Evolutionary conservation across 1,284 basidiomycete species (phyloP), one percentile per base, ranked within the genome.

Genomic region (Laetiporus sulphureus): DNA sequence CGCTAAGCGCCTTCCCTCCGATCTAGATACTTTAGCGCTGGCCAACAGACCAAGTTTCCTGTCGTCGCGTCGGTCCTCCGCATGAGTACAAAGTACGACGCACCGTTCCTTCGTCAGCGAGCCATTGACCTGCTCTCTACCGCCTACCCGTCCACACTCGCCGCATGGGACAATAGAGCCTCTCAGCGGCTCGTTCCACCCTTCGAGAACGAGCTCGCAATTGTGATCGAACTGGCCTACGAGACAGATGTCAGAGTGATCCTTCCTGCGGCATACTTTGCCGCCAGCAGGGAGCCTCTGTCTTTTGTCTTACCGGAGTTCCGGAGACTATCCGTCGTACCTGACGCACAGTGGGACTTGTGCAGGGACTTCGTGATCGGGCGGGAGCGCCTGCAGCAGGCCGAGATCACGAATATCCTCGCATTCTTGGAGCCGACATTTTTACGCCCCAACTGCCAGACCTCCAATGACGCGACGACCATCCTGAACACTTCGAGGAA

Each of bases 71-170:
- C 59, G 10, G 53, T 71, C 15, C 59, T 69, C 6, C 63, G 65
- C 3, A 55, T 71, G 38, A 59, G 57, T 38, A 59, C 63, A 20
- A 71, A 71, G 52, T 71, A 71, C 50, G 58, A 66, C 45, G 64
- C 67, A 4, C 49, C 49, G 29, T 60, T 57, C 31, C 63, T 71
- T 18, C 61, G 61, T 12, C 49, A 48, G 5, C 60, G 63, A 25
- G 66, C 67, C 3, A 54, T 69, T 25, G 45, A 49, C 7, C 61
- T 66, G 43, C 58, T 70, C 35, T 38, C 49, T 10, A 54, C 58
- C n/a, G 60, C 61, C 7, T 68, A 66, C 47, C 67, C 67, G 5
- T 56, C 52, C 8, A 55, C 64, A 12, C 57, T 65, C 20, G 33
- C 44, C 0, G 55, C 44, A 2, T 69, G 66, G 62, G 51, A 58